Base-by-base conservation (phyloP, 108 stramenopile species). In the Fragilaria crotonensis region DNA sequence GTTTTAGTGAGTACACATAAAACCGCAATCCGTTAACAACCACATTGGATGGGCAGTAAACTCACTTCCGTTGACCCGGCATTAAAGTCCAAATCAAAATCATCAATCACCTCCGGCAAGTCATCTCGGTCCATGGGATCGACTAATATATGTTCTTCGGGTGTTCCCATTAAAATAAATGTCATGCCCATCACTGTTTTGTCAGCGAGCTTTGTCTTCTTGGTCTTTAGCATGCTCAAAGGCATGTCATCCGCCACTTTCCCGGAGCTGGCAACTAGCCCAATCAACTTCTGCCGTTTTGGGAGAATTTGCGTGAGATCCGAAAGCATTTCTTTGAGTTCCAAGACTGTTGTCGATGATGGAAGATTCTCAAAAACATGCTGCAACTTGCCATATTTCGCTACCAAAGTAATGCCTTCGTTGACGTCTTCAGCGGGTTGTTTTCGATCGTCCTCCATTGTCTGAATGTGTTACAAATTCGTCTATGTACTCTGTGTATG, bases 111-210 rank as follows among this genome's bases (percentile, higher is more conserved):
- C 62, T 88, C 90, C 0, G 93, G 93, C 33, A 94, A 57, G 59
- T 88, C 87, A 28, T 47, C 45, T 29, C 72, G 71, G 5, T 87
- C 80, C 2, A 32, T 33, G 0, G 95, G 95, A 66, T 96, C 95
- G 5, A 96, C 87, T 71, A 96, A 95, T 28, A 94, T 92, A 18
- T 90, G 45, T 48, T 79, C 88, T 63, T 97, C 96, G 0, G 88
- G 88, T 4, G 96, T 95, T 21, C 96, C 96, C 89, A 97, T 93
- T 41, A 97, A 81, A 53, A 95, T 93, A 63, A 95, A 97, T 3
- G 28, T 59, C 28, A 21, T 31, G 21, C 63, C 11, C 22, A 27
- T 48, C 18, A 55, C 67, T 9, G 52, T 72, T 49, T 63, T 60
- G n/a, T n/a, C n/a, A n/a, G n/a, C n/a, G n/a, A n/a, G n/a, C n/a